These are phyloP conservation scores for Trichosporon sp. DNA, from an alignment of 1,284 basidiomycete species.

Conservation along the genomic window DNA sequence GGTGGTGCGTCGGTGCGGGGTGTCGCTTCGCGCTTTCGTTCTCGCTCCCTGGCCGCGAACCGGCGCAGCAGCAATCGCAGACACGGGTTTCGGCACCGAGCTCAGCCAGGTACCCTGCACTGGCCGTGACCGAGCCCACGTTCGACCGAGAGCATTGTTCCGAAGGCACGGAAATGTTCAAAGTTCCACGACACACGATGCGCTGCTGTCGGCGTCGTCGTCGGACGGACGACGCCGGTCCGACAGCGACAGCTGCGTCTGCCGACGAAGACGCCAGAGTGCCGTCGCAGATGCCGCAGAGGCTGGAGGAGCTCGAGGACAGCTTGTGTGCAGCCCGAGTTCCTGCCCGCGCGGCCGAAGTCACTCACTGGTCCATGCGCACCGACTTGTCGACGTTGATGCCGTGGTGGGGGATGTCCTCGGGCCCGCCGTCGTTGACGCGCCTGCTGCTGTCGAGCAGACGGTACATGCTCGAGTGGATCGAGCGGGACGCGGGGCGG, in stretches of 20 bases:
- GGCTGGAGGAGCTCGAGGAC: background rate
- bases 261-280: too few species aligned
- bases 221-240: too few species aligned
- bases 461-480: background rate
- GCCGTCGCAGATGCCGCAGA: background rate
- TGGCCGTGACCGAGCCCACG: background rate
- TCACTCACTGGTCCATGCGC: constrained; percentile 45
- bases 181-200: background rate
- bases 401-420: constrained; percentile 40
- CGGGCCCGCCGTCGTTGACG: constrained; percentile 35
- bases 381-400: constrained; percentile 43
- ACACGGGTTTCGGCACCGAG: background rate
- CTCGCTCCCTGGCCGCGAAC: background rate
- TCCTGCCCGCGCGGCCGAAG: too few species aligned
- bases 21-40: background rate
- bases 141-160: background rate
- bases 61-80: too few species aligned
- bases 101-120: background rate
- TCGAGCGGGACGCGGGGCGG: background rate
- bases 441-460: constrained; percentile 21
- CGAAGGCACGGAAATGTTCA: background rate
- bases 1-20: background rate
- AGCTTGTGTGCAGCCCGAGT: too few species aligned
- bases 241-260: background rate
- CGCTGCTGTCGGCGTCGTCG: background rate